Conservation (phyloP, 2,329 filamentous ascomycete species). For the Zarea fungicola region DNA sequence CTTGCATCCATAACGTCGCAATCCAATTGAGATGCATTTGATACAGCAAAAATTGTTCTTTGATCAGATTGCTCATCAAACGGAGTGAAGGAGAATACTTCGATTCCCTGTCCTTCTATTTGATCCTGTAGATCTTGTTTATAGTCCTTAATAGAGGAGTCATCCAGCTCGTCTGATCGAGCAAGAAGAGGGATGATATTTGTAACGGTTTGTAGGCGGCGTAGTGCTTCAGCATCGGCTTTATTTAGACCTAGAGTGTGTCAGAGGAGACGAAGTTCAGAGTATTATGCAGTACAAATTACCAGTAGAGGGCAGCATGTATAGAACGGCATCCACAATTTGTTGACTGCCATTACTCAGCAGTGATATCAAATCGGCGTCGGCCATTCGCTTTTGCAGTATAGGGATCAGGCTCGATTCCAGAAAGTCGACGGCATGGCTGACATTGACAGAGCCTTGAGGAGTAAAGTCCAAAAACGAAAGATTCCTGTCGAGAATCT, state of each 20-base stretch:
- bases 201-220: slow-evolving; percentile 63
- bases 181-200: slow-evolving; percentile 83
- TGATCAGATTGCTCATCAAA: slow-evolving; percentile 21
- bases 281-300: slow-evolving; percentile 25
- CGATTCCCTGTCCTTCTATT: slow-evolving; percentile 53
- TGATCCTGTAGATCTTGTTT: slow-evolving; percentile 56
- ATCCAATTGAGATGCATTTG: slow-evolving; percentile 66
- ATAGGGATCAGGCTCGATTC: slow-evolving; percentile 41
- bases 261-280: not conserved
- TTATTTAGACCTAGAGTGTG: slow-evolving; percentile 25
- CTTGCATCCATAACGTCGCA: slow-evolving; percentile 87
- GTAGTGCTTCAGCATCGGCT: slow-evolving; percentile 65
- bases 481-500: slow-evolving; percentile 81
- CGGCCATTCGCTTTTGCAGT: slow-evolving; percentile 51
- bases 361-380: slow-evolving; percentile 69
- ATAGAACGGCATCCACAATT: slow-evolving; percentile 80
- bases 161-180: slow-evolving; percentile 64
- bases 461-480: slow-evolving; percentile 70
- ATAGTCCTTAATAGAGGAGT: slow-evolving; percentile 49
- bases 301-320: slow-evolving; percentile 68
- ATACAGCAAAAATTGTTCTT: slow-evolving; percentile 64
- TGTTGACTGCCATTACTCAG: slow-evolving; percentile 77
- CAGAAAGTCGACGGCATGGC: slow-evolving; percentile 65
- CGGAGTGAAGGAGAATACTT: slow-evolving; percentile 60
- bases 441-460: slow-evolving; percentile 34